Percentiles rank a stretch among this genome's conserved stretches.
Conservation (phyloP, 306 rosid species). For the Ormosia emarginata region DNA sequence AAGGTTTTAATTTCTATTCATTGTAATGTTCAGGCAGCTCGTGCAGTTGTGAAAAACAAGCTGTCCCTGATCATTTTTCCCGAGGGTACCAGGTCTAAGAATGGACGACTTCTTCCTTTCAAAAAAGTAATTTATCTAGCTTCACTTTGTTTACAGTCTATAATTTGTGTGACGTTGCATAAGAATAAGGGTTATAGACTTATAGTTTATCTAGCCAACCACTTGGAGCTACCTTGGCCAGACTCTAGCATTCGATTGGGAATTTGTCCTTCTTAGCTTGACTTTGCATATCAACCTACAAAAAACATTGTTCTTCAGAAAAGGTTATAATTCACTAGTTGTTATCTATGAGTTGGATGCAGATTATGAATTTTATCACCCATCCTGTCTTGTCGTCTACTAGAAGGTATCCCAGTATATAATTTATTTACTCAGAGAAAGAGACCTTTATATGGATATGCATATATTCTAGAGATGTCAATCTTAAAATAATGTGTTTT, state of each 20-base stretch:
- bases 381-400: background rate
- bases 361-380: background rate
- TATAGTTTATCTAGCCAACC: background rate
- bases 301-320: background rate
- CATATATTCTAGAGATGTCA: background rate
- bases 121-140: conserved; percentile 45
- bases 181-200: background rate
- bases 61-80: conserved; percentile 56
- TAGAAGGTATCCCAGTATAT: background rate
- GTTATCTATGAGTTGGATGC: background rate
- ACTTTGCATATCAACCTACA: background rate
- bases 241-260: background rate
- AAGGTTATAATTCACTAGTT: background rate
- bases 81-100: conserved; percentile 56
- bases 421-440: background rate
- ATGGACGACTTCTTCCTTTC: conserved; percentile 58
- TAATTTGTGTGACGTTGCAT: background rate
- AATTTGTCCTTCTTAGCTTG: background rate
- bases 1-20: conserved; percentile 11
- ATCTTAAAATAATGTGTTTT: background rate
- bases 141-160: background rate
- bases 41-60: conserved; percentile 41
- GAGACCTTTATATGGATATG: background rate
- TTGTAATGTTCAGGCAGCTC: conserved; percentile 39
- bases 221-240: background rate